These are phyloP conservation scores for Funneliformis mosseae DNA, from an alignment of 192 early-diverging fungal genomes.

Conservation along the genomic window DNA sequence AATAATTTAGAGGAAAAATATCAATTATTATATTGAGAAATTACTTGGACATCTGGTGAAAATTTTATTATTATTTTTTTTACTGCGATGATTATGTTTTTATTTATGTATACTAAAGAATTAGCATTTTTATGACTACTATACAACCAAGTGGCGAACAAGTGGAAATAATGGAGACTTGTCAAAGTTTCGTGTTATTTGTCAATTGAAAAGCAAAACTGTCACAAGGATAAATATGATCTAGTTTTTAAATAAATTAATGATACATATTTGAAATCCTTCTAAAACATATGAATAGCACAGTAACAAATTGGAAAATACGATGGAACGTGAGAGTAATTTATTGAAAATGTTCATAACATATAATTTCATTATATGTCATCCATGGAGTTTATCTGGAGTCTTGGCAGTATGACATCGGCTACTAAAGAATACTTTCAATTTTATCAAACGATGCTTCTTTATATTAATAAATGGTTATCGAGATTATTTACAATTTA, in stretches of 20 bases:
- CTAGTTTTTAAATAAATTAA: constrained; percentile 7
- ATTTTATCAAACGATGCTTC: constrained; percentile 34
- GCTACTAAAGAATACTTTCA: constrained; percentile 28
- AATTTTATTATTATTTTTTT: too few species aligned
- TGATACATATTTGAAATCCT: constrained; percentile 13
- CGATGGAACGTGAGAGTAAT: neutral
- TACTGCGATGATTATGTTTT: neutral
- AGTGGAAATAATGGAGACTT: neutral
- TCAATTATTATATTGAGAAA: neutral
- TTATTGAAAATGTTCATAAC: constrained; percentile 34
- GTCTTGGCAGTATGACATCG: constrained; percentile 28
- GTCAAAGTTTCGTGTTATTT: constrained; percentile 13
- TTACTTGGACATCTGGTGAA: neutral
- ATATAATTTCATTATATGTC: constrained; percentile 32
- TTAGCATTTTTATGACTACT: constrained; percentile 26
- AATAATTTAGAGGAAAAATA: constrained; percentile 6
- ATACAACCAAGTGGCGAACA: neutral
- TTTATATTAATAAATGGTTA: constrained; percentile 17
- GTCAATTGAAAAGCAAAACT: constrained; percentile 4
- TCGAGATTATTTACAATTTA: constrained; percentile 25
- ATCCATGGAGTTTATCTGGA: constrained; percentile 27
- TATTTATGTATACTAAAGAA: too few species aligned
- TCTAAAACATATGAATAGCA: neutral
- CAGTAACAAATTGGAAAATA: neutral
- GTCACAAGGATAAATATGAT: neutral